Percentiles rank a stretch among this genome's conserved stretches.
These are phyloP conservation scores for Cercis canadensis DNA, from an alignment of 306 rosid genomes.

Conservation along the genomic window DNA sequence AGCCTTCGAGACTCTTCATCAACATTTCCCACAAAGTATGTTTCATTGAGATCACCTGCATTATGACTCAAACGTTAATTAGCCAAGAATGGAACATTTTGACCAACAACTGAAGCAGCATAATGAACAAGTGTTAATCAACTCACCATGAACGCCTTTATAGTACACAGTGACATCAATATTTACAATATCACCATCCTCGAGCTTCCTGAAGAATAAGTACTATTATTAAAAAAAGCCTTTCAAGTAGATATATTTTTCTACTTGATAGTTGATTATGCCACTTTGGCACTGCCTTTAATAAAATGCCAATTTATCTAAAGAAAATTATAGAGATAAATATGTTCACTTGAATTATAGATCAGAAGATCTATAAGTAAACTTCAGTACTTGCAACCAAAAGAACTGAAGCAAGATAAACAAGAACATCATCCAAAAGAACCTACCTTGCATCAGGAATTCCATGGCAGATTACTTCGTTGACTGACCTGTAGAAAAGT, in stretches of 20 bases:
- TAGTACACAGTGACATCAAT: slow-evolving; percentile 86
- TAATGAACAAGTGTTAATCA: slow-evolving; percentile 4
- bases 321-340: neutral
- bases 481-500: slow-evolving; percentile 77
- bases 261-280: neutral
- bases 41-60: slow-evolving; percentile 94
- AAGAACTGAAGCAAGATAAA: neutral
- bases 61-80: slow-evolving; percentile 22
- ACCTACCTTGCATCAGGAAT: slow-evolving; percentile 95
- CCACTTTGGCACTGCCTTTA: neutral
- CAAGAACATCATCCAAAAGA: neutral
- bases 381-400: neutral
- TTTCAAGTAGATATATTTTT: slow-evolving; percentile 16
- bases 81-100: slow-evolving; percentile 4
- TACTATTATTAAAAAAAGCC: too few species aligned
- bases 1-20: slow-evolving; percentile 80
- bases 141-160: slow-evolving; percentile 89
- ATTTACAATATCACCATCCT: slow-evolving; percentile 95
- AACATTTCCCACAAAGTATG: slow-evolving; percentile 95
- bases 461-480: slow-evolving; percentile 99
- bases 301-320: slow-evolving; percentile 7
- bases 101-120: neutral
- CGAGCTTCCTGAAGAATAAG: slow-evolving; percentile 74
- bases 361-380: slow-evolving; percentile 1
- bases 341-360: neutral